Conservation (phyloP, 495 filamentous ascomycete species). For the Aspergillus nanangensis region DNA sequence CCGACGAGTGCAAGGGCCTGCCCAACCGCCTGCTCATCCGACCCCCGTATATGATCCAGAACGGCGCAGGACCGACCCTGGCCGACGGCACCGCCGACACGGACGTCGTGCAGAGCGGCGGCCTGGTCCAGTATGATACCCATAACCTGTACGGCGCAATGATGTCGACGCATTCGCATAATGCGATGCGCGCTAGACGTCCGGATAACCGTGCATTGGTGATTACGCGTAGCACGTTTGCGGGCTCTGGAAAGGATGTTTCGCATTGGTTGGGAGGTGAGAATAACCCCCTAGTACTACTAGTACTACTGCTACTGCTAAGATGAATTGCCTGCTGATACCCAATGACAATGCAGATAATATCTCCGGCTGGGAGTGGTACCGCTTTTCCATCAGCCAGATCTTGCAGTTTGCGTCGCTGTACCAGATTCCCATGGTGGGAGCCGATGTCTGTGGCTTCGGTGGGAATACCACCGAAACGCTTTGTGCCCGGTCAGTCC, state of each 20-base stretch:
- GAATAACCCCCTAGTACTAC: not conserved
- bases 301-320: too few species aligned
- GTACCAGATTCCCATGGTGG: not conserved
- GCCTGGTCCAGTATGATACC: not conserved
- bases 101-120: not conserved
- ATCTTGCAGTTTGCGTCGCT: not conserved
- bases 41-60: not conserved
- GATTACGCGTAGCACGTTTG: not conserved
- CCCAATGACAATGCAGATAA: not conserved
- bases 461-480: not conserved
- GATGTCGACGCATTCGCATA: not conserved
- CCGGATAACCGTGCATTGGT: not conserved
- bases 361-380: not conserved
- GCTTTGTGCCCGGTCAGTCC: not conserved
- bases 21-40: not conserved
- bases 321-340: not conserved
- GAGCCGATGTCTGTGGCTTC: not conserved
- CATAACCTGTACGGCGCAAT: not conserved
- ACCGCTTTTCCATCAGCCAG: not conserved
- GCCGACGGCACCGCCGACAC: not conserved
- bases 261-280: not conserved
- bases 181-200: not conserved
- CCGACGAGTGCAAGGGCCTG: conserved; percentile 5
- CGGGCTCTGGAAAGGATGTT: not conserved
- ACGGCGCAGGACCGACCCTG: not conserved